Evolutionary conservation across 1,284 basidiomycete genomes (phyloP), one percentile per base, ranked within the genome.

Genomic region (Sporisorium iseilematis-ciliati): DNA sequence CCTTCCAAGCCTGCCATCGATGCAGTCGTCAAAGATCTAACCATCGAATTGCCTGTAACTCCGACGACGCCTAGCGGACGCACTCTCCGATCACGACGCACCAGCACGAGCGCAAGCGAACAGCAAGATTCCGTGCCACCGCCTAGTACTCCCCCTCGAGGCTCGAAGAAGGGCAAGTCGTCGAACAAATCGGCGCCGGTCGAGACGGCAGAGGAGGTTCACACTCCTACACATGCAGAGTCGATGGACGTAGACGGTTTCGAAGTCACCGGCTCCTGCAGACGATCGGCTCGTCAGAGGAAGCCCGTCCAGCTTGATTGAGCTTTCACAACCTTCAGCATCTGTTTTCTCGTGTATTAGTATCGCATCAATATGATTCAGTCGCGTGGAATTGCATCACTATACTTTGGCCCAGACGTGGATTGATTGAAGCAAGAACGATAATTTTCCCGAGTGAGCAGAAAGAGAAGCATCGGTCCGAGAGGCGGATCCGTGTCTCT

Each of bases 261-360:
- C 41, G 63, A 71, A 11, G 59, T 65, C 8, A 65, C 58, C 6
- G 57, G 58, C 3, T 65, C 63, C 5, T 48, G 58, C 12, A 65
- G 68, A 20, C 43, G 58, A 26, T 57, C 57, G 4, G 60, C 68
- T 20, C 62, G 68, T 29, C 68, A 61, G 33, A 52, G 68, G 25
- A 71, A 65, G 31, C 68, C 62, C 12, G 68, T 65, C 40, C 48
- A 71, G 12, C 55, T 71, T 16, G 68, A 71, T 33, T 71, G 57
- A 67, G 43, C 12, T 1, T 16, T 38, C 35, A 11, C 4, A 11
- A 38, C 3, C 33, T 11, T 33, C 33, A 33, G 33, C 33, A 33
- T 33, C 12, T 7, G 33, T 12, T 33, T 33, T 14, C 4, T 38
- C 35, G 2, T 38, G 35, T 38, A 38, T 38, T 38, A 14, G 35